A percentile compares a stretch with the other conserved stretches of the same genome.
phyloP scores from a whole-genome alignment of 805 yeast species.

The Cyberlindnera petersonii region DNA sequence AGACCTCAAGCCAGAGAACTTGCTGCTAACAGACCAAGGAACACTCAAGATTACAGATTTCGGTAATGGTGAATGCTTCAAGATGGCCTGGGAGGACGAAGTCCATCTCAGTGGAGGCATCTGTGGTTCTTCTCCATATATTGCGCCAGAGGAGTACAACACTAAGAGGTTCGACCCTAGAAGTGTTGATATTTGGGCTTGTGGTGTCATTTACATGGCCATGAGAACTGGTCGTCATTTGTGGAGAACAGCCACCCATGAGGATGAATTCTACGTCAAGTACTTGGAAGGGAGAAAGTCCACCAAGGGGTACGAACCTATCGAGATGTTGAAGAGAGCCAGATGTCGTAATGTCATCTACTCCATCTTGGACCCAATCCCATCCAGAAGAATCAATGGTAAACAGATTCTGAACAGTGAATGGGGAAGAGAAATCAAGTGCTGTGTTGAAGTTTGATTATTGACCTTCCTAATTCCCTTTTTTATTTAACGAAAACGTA shows the following conservation, averaged over 20 bases:
- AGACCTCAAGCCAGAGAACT: constrained; percentile 85
- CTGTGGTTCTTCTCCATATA: constrained; percentile 85
- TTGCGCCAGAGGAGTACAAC: constrained; percentile 81
- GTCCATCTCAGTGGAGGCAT: constrained; percentile 70
- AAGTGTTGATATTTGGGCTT: constrained; percentile 85
- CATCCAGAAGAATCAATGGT: constrained; percentile 82
- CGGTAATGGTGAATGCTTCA: constrained; percentile 79
- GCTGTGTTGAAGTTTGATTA: constrained; percentile 20
- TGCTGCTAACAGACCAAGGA: constrained; percentile 70
- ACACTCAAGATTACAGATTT: constrained; percentile 80
- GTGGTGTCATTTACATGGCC: constrained; percentile 91
- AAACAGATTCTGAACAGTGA: constrained; percentile 86
- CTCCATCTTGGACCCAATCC: constrained; percentile 88
- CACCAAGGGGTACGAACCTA: constrained; percentile 86
- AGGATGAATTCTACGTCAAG: constrained; percentile 75
- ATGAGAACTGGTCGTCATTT: constrained; percentile 92
- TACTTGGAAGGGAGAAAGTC: constrained; percentile 78
- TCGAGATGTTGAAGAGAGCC: constrained; percentile 78
- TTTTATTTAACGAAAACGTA: background rate
- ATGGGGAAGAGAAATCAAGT: constrained; percentile 84
- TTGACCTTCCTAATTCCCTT: background rate
- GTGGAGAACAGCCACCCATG: constrained; percentile 80
- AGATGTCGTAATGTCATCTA: constrained; percentile 91
- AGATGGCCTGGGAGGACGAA: constrained; percentile 78
- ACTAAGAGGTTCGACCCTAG: constrained; percentile 73